These are phyloP conservation scores for Phytopythium mirpurense DNA, from an alignment of 352 stramenopile genomes.

Conservation along the genomic window DNA sequence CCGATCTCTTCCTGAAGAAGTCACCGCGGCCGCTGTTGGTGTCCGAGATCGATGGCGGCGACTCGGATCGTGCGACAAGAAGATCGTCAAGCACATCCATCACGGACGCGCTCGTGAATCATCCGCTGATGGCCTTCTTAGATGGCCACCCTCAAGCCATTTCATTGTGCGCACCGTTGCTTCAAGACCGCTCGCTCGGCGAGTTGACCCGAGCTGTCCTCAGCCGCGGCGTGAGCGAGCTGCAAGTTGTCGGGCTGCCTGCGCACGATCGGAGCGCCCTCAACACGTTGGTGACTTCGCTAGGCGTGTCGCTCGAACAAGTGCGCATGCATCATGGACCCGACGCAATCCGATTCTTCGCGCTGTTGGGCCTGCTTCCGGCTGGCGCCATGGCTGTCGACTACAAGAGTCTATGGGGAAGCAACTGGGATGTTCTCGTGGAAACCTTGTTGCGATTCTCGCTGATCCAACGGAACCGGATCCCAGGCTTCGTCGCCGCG, in stretches of 20 bases:
- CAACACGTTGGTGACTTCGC: constrained; percentile 70
- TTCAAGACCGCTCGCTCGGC: constrained; percentile 67
- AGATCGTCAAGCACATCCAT: constrained; percentile 32
- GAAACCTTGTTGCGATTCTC: constrained; percentile 71
- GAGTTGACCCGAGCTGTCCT: constrained; percentile 72
- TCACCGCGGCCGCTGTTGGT: constrained; percentile 56
- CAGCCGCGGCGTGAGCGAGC: constrained; percentile 57
- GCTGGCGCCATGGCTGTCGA: constrained; percentile 70
- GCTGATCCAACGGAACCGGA: constrained; percentile 68
- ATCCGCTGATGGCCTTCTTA: constrained; percentile 77
- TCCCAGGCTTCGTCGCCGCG: constrained; percentile 52
- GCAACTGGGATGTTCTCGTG: constrained; percentile 56
- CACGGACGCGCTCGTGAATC: constrained; percentile 49
- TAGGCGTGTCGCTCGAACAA: constrained; percentile 72
- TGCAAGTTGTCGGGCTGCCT: constrained; percentile 59
- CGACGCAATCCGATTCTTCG: constrained; percentile 74
- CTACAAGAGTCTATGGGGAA: constrained; percentile 71
- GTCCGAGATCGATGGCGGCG: constrained; percentile 60
- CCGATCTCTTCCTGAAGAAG: constrained; percentile 77
- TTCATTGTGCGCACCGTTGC: constrained; percentile 63
- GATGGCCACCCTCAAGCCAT: constrained; percentile 80
- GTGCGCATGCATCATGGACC: constrained; percentile 59
- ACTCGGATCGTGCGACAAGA: constrained; percentile 11
- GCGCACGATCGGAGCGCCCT: constrained; percentile 65
- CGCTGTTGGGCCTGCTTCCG: constrained; percentile 59